A percentile compares a stretch with the other conserved stretches of the same genome.
phyloP scores from a whole-genome alignment of 1,284 basidiomycete genomes.

The Termitomyces sp. region DNA sequence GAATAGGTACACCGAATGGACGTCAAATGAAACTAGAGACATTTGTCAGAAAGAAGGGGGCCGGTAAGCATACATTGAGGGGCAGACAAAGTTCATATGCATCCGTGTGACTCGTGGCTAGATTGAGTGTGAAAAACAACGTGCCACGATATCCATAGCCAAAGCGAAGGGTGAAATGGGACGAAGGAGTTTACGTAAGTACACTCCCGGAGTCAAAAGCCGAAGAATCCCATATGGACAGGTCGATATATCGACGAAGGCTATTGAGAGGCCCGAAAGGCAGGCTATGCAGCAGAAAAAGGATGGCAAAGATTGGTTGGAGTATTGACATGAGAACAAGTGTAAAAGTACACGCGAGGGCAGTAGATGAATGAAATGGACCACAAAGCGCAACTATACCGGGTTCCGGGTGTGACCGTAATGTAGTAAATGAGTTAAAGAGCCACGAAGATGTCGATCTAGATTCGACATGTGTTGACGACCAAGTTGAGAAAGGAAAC shows the following conservation, averaged over 20 bases:
- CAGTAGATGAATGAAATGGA: conserved; percentile 25
- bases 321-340: conserved; percentile 28
- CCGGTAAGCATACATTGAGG: conserved; percentile 9
- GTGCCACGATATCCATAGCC: background rate
- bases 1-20: conserved; percentile 13
- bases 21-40: conserved; percentile 13
- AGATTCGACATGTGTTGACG: conserved; percentile 11
- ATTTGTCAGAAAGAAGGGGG: conserved; percentile 12
- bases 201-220: conserved; percentile 19
- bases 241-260: conserved; percentile 60
- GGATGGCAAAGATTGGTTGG: conserved; percentile 17
- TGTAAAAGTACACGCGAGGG: conserved; percentile 29
- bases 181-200: conserved; percentile 2
- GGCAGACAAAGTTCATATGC: conserved; percentile 9
- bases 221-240: conserved; percentile 35
- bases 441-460: conserved; percentile 14
- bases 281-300: conserved; percentile 20
- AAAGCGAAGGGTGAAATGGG: background rate
- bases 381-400: conserved; percentile 26
- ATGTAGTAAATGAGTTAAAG: conserved; percentile 22
- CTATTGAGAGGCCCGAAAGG: conserved; percentile 25
- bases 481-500: conserved; percentile 15
- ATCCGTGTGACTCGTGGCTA: conserved; percentile 5
- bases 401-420: conserved; percentile 26
- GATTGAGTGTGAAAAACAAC: background rate